Base-by-base conservation (phyloP, 768 basidiomycete species). In the Gelatoporia subvermispora region DNA sequence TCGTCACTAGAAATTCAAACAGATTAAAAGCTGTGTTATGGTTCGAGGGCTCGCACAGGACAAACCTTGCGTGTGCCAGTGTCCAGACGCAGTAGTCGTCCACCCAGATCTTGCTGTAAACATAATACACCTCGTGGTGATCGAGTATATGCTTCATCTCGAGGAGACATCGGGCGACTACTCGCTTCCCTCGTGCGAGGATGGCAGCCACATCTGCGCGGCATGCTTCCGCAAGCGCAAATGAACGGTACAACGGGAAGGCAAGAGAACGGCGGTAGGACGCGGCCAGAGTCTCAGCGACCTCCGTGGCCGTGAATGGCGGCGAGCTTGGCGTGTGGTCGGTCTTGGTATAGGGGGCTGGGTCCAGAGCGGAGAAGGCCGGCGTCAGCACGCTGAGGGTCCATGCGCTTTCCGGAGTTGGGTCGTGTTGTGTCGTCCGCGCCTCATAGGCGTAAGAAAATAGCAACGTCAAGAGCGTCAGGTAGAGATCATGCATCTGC, bases 361-460 rank as follows among this genome's bases (percentile, higher is more conserved):
- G 80, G 61, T 91, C 86, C 24, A 93, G 79, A 0, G 90, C 85
- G n/a, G 90, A 81, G 66, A 93, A 89, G 2, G 81, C 79, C 41
- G 90, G 84, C 11, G 78, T 79, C 43, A 93, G 73, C 24, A 68
- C 73, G 54, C 81, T 76, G 45, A 93, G 74, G 2, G 91, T 93
- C 90, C 90, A 93, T 13, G 87, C 84, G 62, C 90, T 92, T 65
- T 93, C 91, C 7, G 88, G 76, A 2, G 86, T 90, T n/a, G 88
- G 80, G 51, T 93, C 90, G 41, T 74, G 72, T 52, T 84, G 81
- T 0, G 82, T 88, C 4, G 84, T 88, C 35, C 89, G 82, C 43
- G 77, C 73, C 52, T 93, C 90, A 62, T 93, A 93, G 4, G 81
- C 77, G 59, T 85, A 84, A n/a, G 88, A 75, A 66, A 90, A 90